Conservation (phyloP, 306 rosid species). For the Trichosanthes truncata region DNA sequence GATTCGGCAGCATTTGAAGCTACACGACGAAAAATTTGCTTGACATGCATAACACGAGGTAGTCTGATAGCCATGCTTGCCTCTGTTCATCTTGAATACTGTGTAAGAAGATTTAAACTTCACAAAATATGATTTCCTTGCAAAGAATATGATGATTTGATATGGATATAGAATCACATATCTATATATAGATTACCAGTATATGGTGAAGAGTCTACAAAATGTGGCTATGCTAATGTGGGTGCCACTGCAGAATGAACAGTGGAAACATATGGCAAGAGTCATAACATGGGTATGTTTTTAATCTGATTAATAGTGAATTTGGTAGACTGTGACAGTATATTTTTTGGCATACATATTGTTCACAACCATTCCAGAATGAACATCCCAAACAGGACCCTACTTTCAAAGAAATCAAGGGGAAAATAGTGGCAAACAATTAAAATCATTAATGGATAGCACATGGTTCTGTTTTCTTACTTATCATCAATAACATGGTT, state of each 20-base stretch:
- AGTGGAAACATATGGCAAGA: not conserved
- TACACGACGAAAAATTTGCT: not conserved
- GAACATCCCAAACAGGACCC: not conserved
- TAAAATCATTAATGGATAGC: not conserved
- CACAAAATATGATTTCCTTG: not conserved
- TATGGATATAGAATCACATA: not conserved
- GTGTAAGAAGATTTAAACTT: not conserved
- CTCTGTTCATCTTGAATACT: not conserved
- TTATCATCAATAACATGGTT: not conserved
- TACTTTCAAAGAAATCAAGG: not conserved
- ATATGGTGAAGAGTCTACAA: not conserved
- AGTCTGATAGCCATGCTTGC: not conserved
- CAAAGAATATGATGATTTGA: not conserved
- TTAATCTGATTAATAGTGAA: no score
- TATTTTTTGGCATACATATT: not conserved
- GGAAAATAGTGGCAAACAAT: not conserved
- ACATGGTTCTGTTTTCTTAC: not conserved
- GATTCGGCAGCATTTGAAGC: not conserved
- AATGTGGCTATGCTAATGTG: not conserved
- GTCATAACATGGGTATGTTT: no score
- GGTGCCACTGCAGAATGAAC: not conserved
- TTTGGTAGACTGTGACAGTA: not conserved
- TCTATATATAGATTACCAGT: not conserved
- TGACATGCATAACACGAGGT: not conserved
- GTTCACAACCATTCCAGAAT: no score